phyloP scores from a whole-genome alignment of 1,284 basidiomycete species.

The Cerioporus squamosus region DNA sequence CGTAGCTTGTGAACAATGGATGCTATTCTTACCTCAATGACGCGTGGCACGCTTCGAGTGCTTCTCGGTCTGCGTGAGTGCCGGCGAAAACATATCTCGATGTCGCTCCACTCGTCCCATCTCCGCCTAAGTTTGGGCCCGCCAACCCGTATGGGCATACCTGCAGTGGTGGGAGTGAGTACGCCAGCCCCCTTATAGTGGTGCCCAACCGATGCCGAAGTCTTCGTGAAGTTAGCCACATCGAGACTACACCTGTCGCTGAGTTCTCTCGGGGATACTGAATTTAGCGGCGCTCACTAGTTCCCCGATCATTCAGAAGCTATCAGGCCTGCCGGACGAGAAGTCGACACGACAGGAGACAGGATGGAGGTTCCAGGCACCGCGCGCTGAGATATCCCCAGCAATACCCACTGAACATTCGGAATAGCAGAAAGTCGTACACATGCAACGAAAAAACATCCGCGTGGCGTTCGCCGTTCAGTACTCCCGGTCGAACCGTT shows the following conservation, averaged over 20 bases:
- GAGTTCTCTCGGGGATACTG: not conserved
- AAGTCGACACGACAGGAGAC: too few species aligned
- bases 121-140: slow-evolving; percentile 1
- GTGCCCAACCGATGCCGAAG: not conserved
- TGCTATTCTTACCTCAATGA: not conserved
- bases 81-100: not conserved
- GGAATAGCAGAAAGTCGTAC: too few species aligned
- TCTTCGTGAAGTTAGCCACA: not conserved
- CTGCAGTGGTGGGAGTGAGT: not conserved
- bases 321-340: not conserved
- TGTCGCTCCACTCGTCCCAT: not conserved
- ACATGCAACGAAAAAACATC: not conserved
- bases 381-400: not conserved
- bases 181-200: not conserved
- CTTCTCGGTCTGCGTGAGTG: not conserved
- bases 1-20: not conserved
- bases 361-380: not conserved
- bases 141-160: not conserved
- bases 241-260: too few species aligned
- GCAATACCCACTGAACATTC: not conserved
- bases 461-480: slow-evolving; percentile 10
- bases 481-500: slow-evolving; percentile 63
- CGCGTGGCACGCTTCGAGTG: not conserved
- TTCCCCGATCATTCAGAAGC: slow-evolving; percentile 3
- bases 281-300: not conserved